phyloP scores from a whole-genome alignment of 257 asterid species.

The Fraxinus anomala region DNA sequence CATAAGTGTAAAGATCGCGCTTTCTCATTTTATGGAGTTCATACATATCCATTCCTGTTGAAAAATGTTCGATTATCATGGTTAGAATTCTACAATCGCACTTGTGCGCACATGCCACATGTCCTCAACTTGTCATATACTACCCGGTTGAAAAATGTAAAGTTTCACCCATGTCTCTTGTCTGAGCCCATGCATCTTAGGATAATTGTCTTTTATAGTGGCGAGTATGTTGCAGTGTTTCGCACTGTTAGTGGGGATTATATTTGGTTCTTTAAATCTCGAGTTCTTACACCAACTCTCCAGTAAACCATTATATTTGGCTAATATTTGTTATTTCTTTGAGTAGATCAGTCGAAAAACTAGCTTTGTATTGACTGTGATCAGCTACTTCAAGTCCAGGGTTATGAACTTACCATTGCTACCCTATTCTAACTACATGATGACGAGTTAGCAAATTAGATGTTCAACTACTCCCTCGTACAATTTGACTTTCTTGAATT shows the following conservation, averaged over 20 bases:
- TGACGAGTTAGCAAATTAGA: neutral
- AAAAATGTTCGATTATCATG: neutral
- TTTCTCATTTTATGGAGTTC: neutral
- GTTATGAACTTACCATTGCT: neutral
- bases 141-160: neutral
- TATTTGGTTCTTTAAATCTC: neutral
- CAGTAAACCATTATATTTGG: neutral
- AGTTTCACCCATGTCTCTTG: neutral
- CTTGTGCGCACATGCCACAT: neutral
- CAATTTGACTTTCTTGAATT: conserved; percentile 12
- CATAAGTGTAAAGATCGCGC: neutral
- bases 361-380: neutral
- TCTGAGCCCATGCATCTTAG: neutral
- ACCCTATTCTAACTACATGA: neutral
- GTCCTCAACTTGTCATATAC: neutral
- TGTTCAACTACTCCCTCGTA: neutral
- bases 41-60: neutral
- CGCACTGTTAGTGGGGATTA: neutral
- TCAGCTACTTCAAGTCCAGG: neutral
- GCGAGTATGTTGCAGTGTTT: neutral
- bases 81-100: neutral
- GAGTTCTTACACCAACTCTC: neutral
- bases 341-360: neutral
- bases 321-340: neutral
- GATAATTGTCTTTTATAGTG: neutral